phyloP scores from a whole-genome alignment of 108 stramenopile genomes.

The Cyclotella baltica region DNA sequence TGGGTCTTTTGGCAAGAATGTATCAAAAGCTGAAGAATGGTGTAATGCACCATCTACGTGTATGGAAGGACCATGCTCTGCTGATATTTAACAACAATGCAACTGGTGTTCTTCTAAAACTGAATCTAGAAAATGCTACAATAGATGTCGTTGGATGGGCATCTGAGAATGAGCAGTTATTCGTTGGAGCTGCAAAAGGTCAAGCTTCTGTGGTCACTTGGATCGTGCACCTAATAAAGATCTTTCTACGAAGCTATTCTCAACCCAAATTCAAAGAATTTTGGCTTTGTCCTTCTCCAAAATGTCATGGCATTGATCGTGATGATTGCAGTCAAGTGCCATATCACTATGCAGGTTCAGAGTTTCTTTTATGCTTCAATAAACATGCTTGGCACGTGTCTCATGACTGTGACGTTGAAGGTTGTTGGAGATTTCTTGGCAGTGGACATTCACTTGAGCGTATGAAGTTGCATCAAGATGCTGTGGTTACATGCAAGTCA shows the following conservation, averaged over 20 bases:
- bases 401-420: slow-evolving; percentile 36
- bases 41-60: slow-evolving; percentile 11
- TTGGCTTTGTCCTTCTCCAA: slow-evolving; percentile 12
- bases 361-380: slow-evolving; percentile 10
- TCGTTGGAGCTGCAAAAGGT: slow-evolving; percentile 33
- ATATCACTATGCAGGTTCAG: slow-evolving; percentile 20
- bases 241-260: slow-evolving; percentile 20
- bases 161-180: slow-evolving; percentile 9
- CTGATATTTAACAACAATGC: slow-evolving; percentile 18
- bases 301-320: slow-evolving; percentile 14
- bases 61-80: slow-evolving; percentile 20
- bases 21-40: slow-evolving; percentile 1
- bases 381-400: neutral
- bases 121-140: slow-evolving; percentile 2
- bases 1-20: slow-evolving; percentile 22
- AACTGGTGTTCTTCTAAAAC: slow-evolving; percentile 21
- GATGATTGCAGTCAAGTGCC: neutral
- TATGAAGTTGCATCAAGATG: slow-evolving; percentile 3
- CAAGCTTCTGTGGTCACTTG: slow-evolving; percentile 10
- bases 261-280: slow-evolving; percentile 19
- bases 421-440: slow-evolving; percentile 28
- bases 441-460: slow-evolving; percentile 10
- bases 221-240: slow-evolving; percentile 25
- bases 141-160: slow-evolving; percentile 27
- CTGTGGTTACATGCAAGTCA: slow-evolving; percentile 8